Conservation (phyloP, 2,329 filamentous ascomycete species). For the Peltaster fructicola region DNA sequence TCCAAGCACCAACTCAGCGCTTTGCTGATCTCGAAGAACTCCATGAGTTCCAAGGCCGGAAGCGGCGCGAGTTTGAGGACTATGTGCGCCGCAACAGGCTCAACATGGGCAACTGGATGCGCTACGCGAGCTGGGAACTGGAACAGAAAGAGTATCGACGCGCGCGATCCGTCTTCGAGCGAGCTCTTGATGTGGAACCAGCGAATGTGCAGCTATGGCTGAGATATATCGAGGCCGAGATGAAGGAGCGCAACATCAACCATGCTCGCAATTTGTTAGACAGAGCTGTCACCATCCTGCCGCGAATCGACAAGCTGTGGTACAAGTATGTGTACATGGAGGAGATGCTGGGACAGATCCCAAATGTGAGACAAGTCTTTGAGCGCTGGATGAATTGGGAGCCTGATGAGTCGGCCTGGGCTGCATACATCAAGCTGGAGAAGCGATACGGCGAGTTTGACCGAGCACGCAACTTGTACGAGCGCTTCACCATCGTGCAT, state of each 20-base stretch:
- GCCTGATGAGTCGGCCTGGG: conserved; percentile 89
- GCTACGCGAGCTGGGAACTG: conserved; percentile 92
- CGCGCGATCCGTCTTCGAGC: conserved; percentile 83
- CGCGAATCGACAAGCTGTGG: conserved; percentile 89
- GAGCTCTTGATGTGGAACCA: conserved; percentile 78
- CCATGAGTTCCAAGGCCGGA: conserved; percentile 90
- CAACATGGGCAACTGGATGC: conserved; percentile 98
- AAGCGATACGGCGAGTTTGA: conserved; percentile 89
- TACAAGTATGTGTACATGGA: conserved; percentile 99
- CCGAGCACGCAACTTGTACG: conserved; percentile 74
- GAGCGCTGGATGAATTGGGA: conserved; percentile 99
- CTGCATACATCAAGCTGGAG: conserved; percentile 90
- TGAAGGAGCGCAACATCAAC: conserved; percentile 90
- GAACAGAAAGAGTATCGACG: conserved; percentile 95
- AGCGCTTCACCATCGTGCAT: conserved; percentile 78
- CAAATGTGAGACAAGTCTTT: conserved; percentile 83
- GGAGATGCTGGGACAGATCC: conserved; percentile 88
- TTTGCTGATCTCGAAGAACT: conserved; percentile 96
- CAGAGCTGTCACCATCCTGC: conserved; percentile 80
- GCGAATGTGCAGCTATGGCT: conserved; percentile 81
- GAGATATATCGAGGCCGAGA: conserved; percentile 87
- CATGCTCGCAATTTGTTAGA: conserved; percentile 90
- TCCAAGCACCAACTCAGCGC: conserved; percentile 82
- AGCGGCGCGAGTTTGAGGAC: conserved; percentile 92
- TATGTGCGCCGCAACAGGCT: conserved; percentile 89